Evolutionary conservation across 345 rosid species (phyloP).

Genomic region (Arabidopsis arenosa): DNA sequence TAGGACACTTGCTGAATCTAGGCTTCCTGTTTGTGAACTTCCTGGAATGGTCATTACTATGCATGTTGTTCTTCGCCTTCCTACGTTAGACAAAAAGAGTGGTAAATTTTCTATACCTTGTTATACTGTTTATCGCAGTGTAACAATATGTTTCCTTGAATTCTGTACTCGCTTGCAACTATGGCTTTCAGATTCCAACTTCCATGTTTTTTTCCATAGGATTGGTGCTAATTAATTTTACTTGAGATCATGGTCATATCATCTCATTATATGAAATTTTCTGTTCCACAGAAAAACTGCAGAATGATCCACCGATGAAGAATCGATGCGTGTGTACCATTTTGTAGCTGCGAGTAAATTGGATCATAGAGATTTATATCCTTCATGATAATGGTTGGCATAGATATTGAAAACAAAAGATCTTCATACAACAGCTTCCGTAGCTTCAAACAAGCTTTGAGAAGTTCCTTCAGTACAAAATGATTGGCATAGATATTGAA

Average conservation of each 20-base stretch:
- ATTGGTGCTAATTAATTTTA: background rate
- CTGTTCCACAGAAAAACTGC: constrained; percentile 55
- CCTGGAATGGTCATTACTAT: constrained; percentile 76
- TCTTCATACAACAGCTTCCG: constrained; percentile 9
- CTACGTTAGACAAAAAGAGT: constrained; percentile 58
- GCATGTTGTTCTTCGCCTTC: constrained; percentile 83
- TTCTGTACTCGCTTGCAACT: background rate
- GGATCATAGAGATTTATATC: constrained; percentile 36
- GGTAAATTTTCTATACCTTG: constrained; percentile 44
- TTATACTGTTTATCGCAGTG: background rate
- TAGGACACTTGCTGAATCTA: constrained; percentile 70
- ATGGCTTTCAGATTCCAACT: constrained; percentile 18
- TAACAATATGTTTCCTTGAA: background rate
- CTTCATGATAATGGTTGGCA: constrained; percentile 17
- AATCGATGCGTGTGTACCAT: constrained; percentile 68
- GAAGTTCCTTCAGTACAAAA: constrained; percentile 37
- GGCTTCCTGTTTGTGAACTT: constrained; percentile 65
- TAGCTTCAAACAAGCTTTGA: constrained; percentile 31
- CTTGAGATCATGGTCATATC: constrained; percentile 25
- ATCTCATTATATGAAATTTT: background rate
- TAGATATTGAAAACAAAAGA: no score
- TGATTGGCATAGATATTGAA: constrained; percentile 33
- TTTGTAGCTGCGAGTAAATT: constrained; percentile 54
- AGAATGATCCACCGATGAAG: constrained; percentile 51
- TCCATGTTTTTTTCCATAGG: background rate